Conservation (phyloP, 371 early-diverging fungal genomes). For the Syncephalastrum contaminatum region DNA sequence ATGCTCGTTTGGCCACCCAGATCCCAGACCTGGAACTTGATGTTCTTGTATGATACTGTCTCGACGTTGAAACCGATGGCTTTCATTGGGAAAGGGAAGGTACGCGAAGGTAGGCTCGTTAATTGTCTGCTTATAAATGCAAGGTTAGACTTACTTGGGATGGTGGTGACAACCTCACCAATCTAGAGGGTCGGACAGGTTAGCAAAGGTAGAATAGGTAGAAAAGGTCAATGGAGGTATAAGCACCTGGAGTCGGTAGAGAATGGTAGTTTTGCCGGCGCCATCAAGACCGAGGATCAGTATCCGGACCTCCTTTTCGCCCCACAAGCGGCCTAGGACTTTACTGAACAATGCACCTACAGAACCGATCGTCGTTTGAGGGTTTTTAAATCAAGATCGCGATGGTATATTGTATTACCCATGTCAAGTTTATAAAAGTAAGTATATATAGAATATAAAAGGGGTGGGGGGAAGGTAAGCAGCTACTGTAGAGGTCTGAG, state of each 20-base stretch:
- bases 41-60: slow-evolving; percentile 96
- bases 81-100: slow-evolving; percentile 14
- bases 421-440: neutral
- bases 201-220: neutral
- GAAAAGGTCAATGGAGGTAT: too few species aligned
- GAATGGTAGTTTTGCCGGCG: slow-evolving; percentile 92
- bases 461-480: neutral
- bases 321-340: slow-evolving; percentile 47
- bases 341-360: slow-evolving; percentile 48
- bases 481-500: slow-evolving; percentile 3
- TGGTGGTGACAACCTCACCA: slow-evolving; percentile 97
- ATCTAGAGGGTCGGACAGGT: slow-evolving; percentile 66
- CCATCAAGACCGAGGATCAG: slow-evolving; percentile 94
- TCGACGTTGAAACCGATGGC: slow-evolving; percentile 94
- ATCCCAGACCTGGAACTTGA: slow-evolving; percentile 97
- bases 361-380: neutral
- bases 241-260: slow-evolving; percentile 63
- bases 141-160: slow-evolving; percentile 87
- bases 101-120: slow-evolving; percentile 1
- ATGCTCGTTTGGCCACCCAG: slow-evolving; percentile 98
- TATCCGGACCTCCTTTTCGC: slow-evolving; percentile 86
- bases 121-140: neutral
- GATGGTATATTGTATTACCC: neutral
- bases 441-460: neutral
- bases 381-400: neutral